Evolutionary conservation across 1,139 yeast species (phyloP).

Genomic region (Pneumocystis jirovecii): DNA sequence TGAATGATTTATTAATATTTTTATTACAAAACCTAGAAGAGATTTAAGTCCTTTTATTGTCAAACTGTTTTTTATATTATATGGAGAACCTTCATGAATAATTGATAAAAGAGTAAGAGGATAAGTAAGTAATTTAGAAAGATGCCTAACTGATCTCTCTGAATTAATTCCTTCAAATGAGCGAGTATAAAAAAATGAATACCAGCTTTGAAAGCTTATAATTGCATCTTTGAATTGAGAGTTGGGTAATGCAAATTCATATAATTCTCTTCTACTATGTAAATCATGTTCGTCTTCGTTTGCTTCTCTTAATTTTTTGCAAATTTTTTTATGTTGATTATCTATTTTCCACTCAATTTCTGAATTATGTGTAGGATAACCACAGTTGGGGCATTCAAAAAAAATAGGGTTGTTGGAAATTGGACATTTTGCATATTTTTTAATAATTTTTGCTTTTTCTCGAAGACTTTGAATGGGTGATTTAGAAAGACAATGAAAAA

Average conservation of each 20-base stretch:
- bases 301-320: conserved; percentile 66
- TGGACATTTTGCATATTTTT: conserved; percentile 81
- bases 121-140: conserved; percentile 83
- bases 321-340: conserved; percentile 43
- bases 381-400: conserved; percentile 82
- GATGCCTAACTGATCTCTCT: conserved; percentile 88
- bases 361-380: conserved; percentile 91
- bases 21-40: conserved; percentile 32
- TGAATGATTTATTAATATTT: conserved; percentile 1
- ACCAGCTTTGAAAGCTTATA: conserved; percentile 79
- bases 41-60: conserved; percentile 88
- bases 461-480: conserved; percentile 81
- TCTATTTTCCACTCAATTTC: conserved; percentile 81
- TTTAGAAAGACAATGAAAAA: conserved; percentile 77
- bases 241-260: conserved; percentile 75
- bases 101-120: conserved; percentile 81
- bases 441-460: conserved; percentile 78
- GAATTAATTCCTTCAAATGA: conserved; percentile 93
- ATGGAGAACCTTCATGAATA: conserved; percentile 75
- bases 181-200: conserved; percentile 80
- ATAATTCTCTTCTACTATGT: conserved; percentile 83
- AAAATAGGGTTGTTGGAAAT: conserved; percentile 68
- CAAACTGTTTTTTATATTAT: conserved; percentile 56
- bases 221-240: conserved; percentile 62
- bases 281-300: conserved; percentile 90